Percentiles rank a stretch among this genome's conserved stretches.
Evolutionary conservation across 2,329 filamentous ascomycete species (phyloP).

Genomic region (Monosporascus ibericus): DNA sequence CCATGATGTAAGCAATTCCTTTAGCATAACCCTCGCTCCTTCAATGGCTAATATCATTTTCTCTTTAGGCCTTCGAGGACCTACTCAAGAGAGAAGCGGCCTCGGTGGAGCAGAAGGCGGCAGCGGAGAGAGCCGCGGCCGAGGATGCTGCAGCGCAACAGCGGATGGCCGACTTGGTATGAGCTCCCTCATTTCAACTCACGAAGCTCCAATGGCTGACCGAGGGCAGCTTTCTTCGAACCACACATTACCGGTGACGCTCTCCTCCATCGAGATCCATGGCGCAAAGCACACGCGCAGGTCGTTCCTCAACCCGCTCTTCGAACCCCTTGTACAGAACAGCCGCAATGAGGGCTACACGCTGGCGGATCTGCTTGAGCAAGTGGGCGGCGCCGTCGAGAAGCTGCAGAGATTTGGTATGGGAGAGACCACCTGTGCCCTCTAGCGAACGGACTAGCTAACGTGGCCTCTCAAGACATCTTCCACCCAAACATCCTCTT

Average conservation of each 20-base stretch:
- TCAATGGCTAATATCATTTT: background rate
- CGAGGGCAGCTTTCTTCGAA: conserved; percentile 65
- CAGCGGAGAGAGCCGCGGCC: conserved; percentile 14
- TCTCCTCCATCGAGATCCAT: conserved; percentile 78
- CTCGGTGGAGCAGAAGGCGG: conserved; percentile 22
- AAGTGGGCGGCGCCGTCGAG: conserved; percentile 27
- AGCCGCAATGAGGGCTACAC: conserved; percentile 66
- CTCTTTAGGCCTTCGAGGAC: conserved; percentile 23
- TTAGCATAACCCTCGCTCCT: background rate
- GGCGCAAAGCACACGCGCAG: conserved; percentile 78
- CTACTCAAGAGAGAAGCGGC: conserved; percentile 22
- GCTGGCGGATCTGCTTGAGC: conserved; percentile 64
- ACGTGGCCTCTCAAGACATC: conserved; percentile 54
- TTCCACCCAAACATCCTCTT: conserved; percentile 79
- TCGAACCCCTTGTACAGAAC: conserved; percentile 69
- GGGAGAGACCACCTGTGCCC: conserved; percentile 14
- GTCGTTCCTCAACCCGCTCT: conserved; percentile 74
- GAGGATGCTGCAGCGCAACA: conserved; percentile 49
- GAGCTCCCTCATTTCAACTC: conserved; percentile 11
- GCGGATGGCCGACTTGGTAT: conserved; percentile 59
- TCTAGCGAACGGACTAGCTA: conserved; percentile 12
- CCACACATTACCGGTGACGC: conserved; percentile 77
- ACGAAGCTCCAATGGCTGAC: conserved; percentile 5
- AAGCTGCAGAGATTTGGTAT: conserved; percentile 73
- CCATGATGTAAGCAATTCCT: conserved; percentile 17